Conservation (phyloP, 2,329 filamentous ascomycete species). For the Colletotrichum filicis region DNA sequence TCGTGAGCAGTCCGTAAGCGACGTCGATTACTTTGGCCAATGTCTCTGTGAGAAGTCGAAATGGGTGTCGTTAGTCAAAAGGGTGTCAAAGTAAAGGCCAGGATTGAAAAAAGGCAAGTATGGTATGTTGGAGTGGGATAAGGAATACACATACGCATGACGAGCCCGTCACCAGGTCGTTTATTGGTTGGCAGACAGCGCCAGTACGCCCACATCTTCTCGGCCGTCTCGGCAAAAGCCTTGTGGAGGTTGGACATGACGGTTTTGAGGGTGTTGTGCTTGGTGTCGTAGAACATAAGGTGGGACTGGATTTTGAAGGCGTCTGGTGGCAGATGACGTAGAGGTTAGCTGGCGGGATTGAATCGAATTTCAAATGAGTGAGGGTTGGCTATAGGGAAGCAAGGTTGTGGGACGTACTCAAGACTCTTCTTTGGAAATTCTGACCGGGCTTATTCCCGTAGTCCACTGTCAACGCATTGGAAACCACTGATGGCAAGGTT, state of each 20-base stretch:
- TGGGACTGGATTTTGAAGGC: constrained; percentile 88
- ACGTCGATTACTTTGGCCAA: constrained; percentile 74
- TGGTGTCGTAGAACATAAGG: constrained; percentile 83
- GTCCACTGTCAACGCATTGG: constrained; percentile 84
- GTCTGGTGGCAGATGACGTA: constrained; percentile 47
- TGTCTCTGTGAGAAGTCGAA: constrained; percentile 57
- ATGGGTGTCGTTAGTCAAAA: neutral
- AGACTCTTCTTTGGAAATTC: constrained; percentile 82
- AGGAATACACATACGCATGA: constrained; percentile 65
- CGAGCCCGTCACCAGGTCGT: constrained; percentile 67
- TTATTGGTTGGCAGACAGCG: constrained; percentile 66
- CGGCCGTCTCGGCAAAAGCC: constrained; percentile 82
- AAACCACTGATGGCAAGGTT: constrained; percentile 56
- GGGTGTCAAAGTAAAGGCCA: neutral
- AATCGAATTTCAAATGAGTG: neutral
- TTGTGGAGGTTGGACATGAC: constrained; percentile 80
- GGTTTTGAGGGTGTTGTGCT: constrained; percentile 76
- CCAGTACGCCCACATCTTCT: constrained; percentile 75
- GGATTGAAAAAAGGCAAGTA: too few relatives aligned
- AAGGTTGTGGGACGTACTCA: constrained; percentile 62
- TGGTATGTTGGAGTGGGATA: neutral
- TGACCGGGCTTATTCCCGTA: constrained; percentile 77
- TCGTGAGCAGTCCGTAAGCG: constrained; percentile 72
- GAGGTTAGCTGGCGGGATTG: constrained; percentile 21
- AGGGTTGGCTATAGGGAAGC: neutral